These are phyloP conservation scores for Scutellaria barbata DNA, from an alignment of 257 asterid genomes.

Conservation along the genomic window DNA sequence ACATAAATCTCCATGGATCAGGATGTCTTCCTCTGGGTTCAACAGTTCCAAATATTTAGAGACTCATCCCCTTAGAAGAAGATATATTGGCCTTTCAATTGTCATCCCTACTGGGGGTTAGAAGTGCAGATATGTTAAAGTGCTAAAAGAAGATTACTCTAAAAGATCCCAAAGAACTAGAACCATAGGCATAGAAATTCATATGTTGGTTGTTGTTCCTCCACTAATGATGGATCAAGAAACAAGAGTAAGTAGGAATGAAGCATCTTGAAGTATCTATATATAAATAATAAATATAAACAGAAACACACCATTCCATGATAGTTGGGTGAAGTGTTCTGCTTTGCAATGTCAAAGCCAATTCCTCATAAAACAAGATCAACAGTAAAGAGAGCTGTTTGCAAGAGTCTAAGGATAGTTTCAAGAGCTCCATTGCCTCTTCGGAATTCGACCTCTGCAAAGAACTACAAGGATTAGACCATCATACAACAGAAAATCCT, in stretches of 20 bases:
- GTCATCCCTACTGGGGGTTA: not conserved
- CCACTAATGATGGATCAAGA: slow-evolving; percentile 13
- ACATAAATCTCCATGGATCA: not conserved
- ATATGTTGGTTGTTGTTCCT: not conserved
- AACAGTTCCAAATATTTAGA: slow-evolving; percentile 2
- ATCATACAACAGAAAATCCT: slow-evolving; percentile 27
- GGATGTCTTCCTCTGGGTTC: not conserved
- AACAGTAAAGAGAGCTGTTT: slow-evolving; percentile 69
- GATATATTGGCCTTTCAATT: not conserved
- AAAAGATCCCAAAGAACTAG: slow-evolving; percentile 16
- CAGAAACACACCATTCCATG: slow-evolving; percentile 62
- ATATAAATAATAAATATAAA: slow-evolving; percentile 11
- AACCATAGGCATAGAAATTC: slow-evolving; percentile 1
- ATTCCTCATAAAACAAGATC: slow-evolving; percentile 78
- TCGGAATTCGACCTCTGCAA: slow-evolving; percentile 68
- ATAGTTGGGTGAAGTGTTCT: slow-evolving; percentile 72
- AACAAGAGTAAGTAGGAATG: slow-evolving; percentile 2
- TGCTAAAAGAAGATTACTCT: not conserved
- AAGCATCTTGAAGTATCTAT: not conserved
- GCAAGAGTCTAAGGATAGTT: slow-evolving; percentile 74
- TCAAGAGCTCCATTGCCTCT: slow-evolving; percentile 88
- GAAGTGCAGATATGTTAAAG: not conserved
- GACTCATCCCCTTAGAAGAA: not conserved
- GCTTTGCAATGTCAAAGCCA: slow-evolving; percentile 59
- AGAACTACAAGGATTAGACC: slow-evolving; percentile 33